Evolutionary conservation across 2,329 filamentous ascomycete species (phyloP).

Genomic region (Kalaharituber pfeilii): DNA sequence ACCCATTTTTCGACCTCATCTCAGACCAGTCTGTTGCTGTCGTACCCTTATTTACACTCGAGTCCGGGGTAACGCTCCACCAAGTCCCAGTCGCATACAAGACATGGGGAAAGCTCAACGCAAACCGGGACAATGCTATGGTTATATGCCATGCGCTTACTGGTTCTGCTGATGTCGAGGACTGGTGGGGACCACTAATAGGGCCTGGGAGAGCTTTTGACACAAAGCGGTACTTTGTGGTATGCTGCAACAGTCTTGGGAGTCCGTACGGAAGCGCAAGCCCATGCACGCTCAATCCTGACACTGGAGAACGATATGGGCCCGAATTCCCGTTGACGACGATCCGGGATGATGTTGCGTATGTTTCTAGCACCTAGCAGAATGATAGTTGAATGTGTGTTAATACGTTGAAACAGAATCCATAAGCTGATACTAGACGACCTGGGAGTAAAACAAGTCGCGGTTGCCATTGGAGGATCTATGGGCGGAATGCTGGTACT

Average conservation of each 20-base stretch:
- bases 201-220: constrained; percentile 66
- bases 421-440: constrained; percentile 69
- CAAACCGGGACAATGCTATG: constrained; percentile 48
- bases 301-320: constrained; percentile 75
- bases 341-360: constrained; percentile 89
- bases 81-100: constrained; percentile 60
- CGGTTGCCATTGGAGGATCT: constrained; percentile 64
- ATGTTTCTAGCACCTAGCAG: constrained; percentile 26
- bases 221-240: constrained; percentile 63
- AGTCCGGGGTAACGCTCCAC: constrained; percentile 67
- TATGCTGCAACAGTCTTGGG: constrained; percentile 72
- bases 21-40: constrained; percentile 74
- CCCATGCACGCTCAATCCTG: constrained; percentile 55
- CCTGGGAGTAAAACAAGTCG: constrained; percentile 59
- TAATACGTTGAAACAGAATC: constrained; percentile 34
- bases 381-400: constrained; percentile 13
- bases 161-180: constrained; percentile 65
- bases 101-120: constrained; percentile 43
- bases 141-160: constrained; percentile 71
- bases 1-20: constrained; percentile 74
- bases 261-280: constrained; percentile 79
- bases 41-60: constrained; percentile 76
- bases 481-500: constrained; percentile 84
- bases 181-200: constrained; percentile 77
- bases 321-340: constrained; percentile 94